Percentiles rank a stretch among this genome's conserved stretches.
These are phyloP conservation scores for Huntiella decipiens DNA, from an alignment of 2,329 filamentous ascomycete genomes.

Conservation along the genomic window DNA sequence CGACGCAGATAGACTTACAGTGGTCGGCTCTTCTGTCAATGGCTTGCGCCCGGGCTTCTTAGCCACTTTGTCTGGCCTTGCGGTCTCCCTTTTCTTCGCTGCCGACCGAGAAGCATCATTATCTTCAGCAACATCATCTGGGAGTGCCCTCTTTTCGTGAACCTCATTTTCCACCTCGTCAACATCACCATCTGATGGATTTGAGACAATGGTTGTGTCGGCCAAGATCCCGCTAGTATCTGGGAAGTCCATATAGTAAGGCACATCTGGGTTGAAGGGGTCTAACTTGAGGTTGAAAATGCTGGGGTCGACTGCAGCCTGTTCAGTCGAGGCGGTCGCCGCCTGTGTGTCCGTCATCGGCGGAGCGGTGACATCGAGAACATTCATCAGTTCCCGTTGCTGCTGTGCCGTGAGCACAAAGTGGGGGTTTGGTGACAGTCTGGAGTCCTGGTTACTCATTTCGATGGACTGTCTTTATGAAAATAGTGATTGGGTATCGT, in stretches of 20 bases:
- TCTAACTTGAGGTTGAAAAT: no score
- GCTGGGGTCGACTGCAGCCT: constrained; percentile 34
- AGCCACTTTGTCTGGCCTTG: constrained; percentile 70
- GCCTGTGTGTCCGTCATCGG: constrained; percentile 21
- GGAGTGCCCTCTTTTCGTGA: constrained; percentile 54
- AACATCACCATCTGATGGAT: constrained; percentile 38
- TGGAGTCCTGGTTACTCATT: not conserved
- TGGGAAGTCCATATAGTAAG: constrained; percentile 52
- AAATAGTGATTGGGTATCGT: no score
- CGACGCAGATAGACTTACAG: constrained; percentile 41
- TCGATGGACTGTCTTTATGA: not conserved
- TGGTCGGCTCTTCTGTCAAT: constrained; percentile 83
- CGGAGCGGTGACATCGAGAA: constrained; percentile 39
- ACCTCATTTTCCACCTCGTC: constrained; percentile 17
- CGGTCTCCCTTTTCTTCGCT: constrained; percentile 16
- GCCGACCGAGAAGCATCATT: constrained; percentile 22
- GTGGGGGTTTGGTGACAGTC: constrained; percentile 20
- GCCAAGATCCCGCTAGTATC: constrained; percentile 22
- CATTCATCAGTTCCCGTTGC: constrained; percentile 56
- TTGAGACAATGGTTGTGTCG: constrained; percentile 46
- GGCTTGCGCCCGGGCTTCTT: constrained; percentile 97
- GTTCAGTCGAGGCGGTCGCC: constrained; percentile 52
- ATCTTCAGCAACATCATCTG: constrained; percentile 45
- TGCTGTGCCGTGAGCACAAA: constrained; percentile 59
- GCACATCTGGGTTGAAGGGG: constrained; percentile 47